Evolutionary conservation across 1,284 basidiomycete genomes (phyloP), one percentile per base, ranked within the genome.

Genomic region (Microbotryomycetes sp.): DNA sequence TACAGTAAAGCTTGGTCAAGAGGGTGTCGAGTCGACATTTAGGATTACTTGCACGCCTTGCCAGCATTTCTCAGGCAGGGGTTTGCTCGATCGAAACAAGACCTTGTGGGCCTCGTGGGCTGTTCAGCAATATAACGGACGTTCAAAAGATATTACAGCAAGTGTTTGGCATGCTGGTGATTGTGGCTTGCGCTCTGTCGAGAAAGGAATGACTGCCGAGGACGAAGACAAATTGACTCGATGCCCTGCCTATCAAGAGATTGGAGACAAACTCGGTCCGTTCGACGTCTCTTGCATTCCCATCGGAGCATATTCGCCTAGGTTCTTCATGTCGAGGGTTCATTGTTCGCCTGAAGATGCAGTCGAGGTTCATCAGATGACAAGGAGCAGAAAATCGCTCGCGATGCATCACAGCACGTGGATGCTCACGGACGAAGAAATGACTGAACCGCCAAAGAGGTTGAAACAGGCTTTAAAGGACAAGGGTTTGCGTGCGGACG

Each of bases 161-260:
- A 81, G 69, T 11, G 76, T 84, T 45, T 88, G 80, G 75, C 87
- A 87, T 70, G 83, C 76, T 4, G 86, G 87, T 11, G 86, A 88
- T 73, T 88, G 85, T 0, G 85, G 82, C 18, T 83, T 84, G 67
- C 60, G 52, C 47, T 59, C 60, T 23, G 54, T 15, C 48, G 28
- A 6, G 27, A 15, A 2, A 7, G 75, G 79, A 24, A 70, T 76
- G 5, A 69, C 30, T 53, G 65, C 21, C 79, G 77, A 82, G 64
- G 76, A 83, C 52, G 79, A 82, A 64, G 80, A 82, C 5, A 74
- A 74, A 9, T 76, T 81, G 1, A 81, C 84, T 0, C 74, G 78
- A 3, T 87, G 85, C 70, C 86, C 85, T 13, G 86, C 80, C 2
- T 88, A 88, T 74, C 79, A 79, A 67, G 80, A 85, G 73, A 83